A percentile compares a stretch with the other conserved stretches of the same genome.
Conservation (phyloP, 495 filamentous ascomycete genomes). For the Penicillium fimorum region DNA sequence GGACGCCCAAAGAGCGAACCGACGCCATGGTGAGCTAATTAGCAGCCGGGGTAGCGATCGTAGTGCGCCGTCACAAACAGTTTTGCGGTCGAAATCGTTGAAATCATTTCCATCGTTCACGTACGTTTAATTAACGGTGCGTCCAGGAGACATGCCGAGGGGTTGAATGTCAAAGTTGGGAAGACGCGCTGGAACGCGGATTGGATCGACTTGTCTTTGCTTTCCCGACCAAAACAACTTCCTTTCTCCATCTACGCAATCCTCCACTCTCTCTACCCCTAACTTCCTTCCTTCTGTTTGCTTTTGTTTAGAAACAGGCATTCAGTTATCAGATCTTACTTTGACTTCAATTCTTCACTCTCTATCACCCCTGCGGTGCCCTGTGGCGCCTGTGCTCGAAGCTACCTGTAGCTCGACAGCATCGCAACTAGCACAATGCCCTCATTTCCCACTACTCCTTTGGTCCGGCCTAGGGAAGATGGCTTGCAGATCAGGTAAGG, state of each 20-base stretch:
- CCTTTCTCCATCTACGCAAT: constrained; percentile 17
- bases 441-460: constrained; percentile 39
- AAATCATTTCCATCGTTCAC: constrained; percentile 20
- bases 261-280: constrained; percentile 13
- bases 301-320: neutral
- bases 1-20: constrained; percentile 81
- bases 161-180: constrained; percentile 19
- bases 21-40: constrained; percentile 67
- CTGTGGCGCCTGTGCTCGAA: constrained; percentile 23
- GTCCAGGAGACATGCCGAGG: constrained; percentile 16
- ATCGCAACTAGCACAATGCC: constrained; percentile 31
- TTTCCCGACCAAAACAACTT: constrained; percentile 31
- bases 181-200: constrained; percentile 34
- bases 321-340: neutral
- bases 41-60: constrained; percentile 23
- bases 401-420: constrained; percentile 13
- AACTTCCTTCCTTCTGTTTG: neutral
- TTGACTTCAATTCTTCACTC: constrained; percentile 1
- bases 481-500: constrained; percentile 54
- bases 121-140: constrained; percentile 3
- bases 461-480: constrained; percentile 42
- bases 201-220: constrained; percentile 18
- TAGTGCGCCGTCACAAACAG: constrained; percentile 24
- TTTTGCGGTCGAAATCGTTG: constrained; percentile 15
- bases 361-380: constrained; percentile 17